Percentiles rank a stretch among this genome's conserved stretches.
These are phyloP conservation scores for Pleurostoma richardsiae DNA, from an alignment of 2,329 filamentous ascomycete genomes.

Conservation along the genomic window DNA sequence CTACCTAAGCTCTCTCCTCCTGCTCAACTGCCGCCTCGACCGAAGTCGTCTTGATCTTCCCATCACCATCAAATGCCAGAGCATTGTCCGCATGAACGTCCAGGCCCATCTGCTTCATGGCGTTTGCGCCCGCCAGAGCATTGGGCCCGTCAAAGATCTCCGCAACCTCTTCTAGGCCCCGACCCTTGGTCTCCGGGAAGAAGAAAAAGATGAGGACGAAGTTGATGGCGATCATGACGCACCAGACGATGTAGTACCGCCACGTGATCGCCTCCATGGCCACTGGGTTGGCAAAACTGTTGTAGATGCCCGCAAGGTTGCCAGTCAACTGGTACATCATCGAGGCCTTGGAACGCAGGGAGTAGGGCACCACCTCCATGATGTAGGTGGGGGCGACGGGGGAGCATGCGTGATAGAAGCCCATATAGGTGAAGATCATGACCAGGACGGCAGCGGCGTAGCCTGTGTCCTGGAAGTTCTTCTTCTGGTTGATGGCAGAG, in stretches of 20 bases:
- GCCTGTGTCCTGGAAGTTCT: conserved; percentile 9
- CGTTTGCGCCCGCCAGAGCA: conserved; percentile 2
- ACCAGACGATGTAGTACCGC: conserved; percentile 36
- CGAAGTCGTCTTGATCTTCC: no score
- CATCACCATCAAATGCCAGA: no score
- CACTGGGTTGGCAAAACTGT: conserved; percentile 40
- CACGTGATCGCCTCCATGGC: conserved; percentile 31
- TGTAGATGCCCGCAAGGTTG: conserved; percentile 23
- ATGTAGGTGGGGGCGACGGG: conserved; percentile 37
- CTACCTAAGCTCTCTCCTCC: no score
- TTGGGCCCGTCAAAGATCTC: conserved; percentile 28
- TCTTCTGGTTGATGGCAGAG: conserved; percentile 16
- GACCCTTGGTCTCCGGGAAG: conserved; percentile 33
- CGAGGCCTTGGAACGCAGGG: conserved; percentile 20
- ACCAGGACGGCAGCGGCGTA: conserved; percentile 16
- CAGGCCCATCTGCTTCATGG: conserved; percentile 2
- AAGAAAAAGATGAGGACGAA: conserved; percentile 32
- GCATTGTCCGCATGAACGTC: background rate
- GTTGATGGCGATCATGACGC: conserved; percentile 31
- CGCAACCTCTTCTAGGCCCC: conserved; percentile 35
- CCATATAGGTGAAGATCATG: conserved; percentile 9
- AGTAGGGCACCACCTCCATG: conserved; percentile 34
- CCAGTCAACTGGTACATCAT: conserved; percentile 21
- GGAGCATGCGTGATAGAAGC: conserved; percentile 26
- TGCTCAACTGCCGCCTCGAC: no score